Conservation (phyloP, 345 rosid genomes). For the Eucalyptus sp. region DNA sequence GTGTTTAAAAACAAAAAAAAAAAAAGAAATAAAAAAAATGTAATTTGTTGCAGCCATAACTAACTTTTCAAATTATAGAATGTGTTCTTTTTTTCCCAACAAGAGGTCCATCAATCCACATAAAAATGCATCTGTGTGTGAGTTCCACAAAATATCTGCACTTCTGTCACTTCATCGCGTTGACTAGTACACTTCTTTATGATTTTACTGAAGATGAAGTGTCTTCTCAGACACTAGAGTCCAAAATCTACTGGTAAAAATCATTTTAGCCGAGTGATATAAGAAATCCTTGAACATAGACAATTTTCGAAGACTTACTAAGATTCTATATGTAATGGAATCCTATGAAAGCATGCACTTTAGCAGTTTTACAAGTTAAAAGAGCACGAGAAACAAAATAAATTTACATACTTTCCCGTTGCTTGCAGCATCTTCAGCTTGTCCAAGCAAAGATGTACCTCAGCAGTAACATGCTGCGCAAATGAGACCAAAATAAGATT, state of each 20-base stretch:
- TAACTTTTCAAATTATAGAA: too few species aligned
- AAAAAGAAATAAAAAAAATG: too few species aligned
- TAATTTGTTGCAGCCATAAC: too few species aligned
- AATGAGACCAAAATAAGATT: background rate
- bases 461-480: slow-evolving; percentile 67
- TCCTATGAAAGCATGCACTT: background rate
- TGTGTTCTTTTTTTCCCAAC: background rate
- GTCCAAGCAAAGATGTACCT: slow-evolving; percentile 74
- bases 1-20: too few species aligned
- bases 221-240: background rate
- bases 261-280: background rate
- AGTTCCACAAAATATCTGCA: background rate
- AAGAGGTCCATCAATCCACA: background rate
- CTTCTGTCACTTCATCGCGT: background rate
- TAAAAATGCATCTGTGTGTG: background rate
- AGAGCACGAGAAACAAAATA: background rate
- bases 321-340: background rate
- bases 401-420: slow-evolving; percentile 20
- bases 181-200: background rate
- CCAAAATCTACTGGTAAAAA: background rate
- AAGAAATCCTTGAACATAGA: background rate
- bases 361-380: background rate
- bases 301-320: background rate
- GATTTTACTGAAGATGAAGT: background rate
- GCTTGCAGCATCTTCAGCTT: slow-evolving; percentile 83